Percentiles rank a stretch among this genome's conserved stretches.
phyloP scores from a whole-genome alignment of 345 rosid species.

The Rhodamnia argentea region DNA sequence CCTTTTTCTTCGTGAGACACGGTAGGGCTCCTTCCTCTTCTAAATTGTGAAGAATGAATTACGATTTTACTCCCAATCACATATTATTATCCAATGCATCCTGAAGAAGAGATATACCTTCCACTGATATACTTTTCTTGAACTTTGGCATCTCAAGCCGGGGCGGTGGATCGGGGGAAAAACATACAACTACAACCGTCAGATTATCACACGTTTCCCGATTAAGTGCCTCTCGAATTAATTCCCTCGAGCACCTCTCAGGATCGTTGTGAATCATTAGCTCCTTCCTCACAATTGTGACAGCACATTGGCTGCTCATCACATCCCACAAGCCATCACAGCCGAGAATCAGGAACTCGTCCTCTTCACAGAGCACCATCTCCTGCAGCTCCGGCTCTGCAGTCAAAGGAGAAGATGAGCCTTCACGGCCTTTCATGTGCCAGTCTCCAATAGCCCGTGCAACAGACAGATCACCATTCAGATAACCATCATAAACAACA shows the following conservation, averaged over 20 bases:
- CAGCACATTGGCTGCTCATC: conserved; percentile 26
- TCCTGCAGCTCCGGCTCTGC: conserved; percentile 22
- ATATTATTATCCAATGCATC: not conserved
- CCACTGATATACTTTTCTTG: conserved; percentile 12
- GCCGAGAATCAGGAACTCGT: conserved; percentile 20
- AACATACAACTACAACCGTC: conserved; percentile 14
- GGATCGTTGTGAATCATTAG: conserved; percentile 17
- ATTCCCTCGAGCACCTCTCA: conserved; percentile 16
- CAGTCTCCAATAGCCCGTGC: conserved; percentile 27
- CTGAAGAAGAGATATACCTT: conserved; percentile 2
- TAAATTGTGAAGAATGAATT: not conserved
- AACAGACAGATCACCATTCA: conserved; percentile 17
- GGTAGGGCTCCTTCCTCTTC: not conserved
- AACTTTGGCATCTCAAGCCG: conserved; percentile 4
- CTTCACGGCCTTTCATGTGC: conserved; percentile 18
- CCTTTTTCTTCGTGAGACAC: not conserved
- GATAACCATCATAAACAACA: conserved; percentile 17
- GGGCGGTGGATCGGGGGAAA: conserved; percentile 14
- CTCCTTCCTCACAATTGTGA: conserved; percentile 12
- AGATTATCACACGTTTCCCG: conserved; percentile 11
- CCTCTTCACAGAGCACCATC: conserved; percentile 13
- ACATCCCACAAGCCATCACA: conserved; percentile 34
- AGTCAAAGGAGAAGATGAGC: conserved; percentile 17
- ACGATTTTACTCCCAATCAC: not conserved
- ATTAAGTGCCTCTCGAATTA: conserved; percentile 13